Conservation (phyloP, 345 rosid genomes). For the Eucalyptus polyanthemos region DNA sequence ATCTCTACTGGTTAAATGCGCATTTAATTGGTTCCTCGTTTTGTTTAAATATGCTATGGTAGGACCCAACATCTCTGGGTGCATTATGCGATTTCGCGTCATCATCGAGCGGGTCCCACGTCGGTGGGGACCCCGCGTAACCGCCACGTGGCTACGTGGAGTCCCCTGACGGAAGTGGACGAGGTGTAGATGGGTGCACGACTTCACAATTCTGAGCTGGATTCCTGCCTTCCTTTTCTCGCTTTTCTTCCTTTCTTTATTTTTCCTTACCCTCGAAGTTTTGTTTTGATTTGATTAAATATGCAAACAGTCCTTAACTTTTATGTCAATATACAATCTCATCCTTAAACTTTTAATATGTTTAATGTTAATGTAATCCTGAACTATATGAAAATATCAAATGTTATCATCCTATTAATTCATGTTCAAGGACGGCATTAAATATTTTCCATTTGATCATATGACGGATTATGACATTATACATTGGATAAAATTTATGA, state of each 20-base stretch:
- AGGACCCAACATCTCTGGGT: not conserved
- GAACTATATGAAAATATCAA: accelerated
- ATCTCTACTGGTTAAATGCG: not conserved
- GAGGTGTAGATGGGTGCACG: not conserved
- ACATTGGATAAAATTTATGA: accelerated
- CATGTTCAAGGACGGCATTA: accelerated
- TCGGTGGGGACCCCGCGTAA: not conserved
- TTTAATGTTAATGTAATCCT: no score
- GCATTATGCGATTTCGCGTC: not conserved
- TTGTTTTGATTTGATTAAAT: no score
- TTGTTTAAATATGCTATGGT: not conserved
- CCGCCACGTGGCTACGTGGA: not conserved
- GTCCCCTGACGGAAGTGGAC: not conserved
- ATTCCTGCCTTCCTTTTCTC: not conserved
- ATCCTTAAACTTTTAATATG: no score
- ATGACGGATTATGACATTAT: not conserved
- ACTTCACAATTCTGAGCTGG: not conserved
- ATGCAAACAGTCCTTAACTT: not conserved
- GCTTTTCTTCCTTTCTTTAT: not conserved
- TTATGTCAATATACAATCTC: not conserved
- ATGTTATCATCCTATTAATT: not conserved
- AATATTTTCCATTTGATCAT: no score
- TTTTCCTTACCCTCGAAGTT: not conserved
- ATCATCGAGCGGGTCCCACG: not conserved
- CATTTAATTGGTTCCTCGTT: not conserved